Conservation (phyloP, 805 yeast species). For the Saccharomycopsis lassenensis region DNA sequence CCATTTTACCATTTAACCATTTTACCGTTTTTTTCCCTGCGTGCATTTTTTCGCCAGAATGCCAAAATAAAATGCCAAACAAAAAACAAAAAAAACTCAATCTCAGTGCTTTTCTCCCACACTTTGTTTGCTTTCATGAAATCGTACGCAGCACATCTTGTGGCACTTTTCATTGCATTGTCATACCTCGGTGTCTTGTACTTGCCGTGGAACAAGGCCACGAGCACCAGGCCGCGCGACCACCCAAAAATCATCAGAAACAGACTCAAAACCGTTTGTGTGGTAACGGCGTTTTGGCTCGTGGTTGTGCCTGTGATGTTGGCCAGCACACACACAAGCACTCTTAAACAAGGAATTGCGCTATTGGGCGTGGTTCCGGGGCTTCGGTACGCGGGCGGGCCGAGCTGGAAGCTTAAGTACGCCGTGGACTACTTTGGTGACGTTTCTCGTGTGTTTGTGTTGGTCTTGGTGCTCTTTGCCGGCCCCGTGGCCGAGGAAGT, state of each 20-base stretch:
- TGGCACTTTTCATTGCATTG: slow-evolving; percentile 3
- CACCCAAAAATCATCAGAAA: slow-evolving; percentile 6
- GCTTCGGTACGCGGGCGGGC: slow-evolving; percentile 15
- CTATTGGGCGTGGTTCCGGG: slow-evolving; percentile 31
- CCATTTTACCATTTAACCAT: too few relatives aligned
- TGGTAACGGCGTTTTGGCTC: slow-evolving; percentile 3
- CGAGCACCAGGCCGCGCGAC: background rate
- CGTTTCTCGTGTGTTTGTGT: slow-evolving; percentile 19
- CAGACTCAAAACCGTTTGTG: slow-evolving; percentile 3
- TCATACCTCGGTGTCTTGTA: slow-evolving; percentile 11
- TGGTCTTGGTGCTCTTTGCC: slow-evolving; percentile 32
- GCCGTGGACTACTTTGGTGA: slow-evolving; percentile 18
- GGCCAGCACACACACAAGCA: background rate
- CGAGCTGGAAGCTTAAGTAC: slow-evolving; percentile 3
- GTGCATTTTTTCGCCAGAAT: too few relatives aligned
- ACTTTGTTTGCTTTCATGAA: too few relatives aligned
- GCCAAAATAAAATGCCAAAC: too few relatives aligned
- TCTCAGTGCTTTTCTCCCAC: too few relatives aligned
- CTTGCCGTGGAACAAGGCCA: slow-evolving; percentile 3
- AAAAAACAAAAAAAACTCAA: too few relatives aligned
- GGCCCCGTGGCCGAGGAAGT: slow-evolving; percentile 38
- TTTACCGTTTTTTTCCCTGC: too few relatives aligned
- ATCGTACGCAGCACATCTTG: background rate
- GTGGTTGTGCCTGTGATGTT: slow-evolving; percentile 5
- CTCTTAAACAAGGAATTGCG: slow-evolving; percentile 12